A percentile compares a stretch with the other conserved stretches of the same genome.
These are phyloP conservation scores for Coemansia sp. DNA, from an alignment of 192 early-diverging fungal genomes.

Conservation along the genomic window DNA sequence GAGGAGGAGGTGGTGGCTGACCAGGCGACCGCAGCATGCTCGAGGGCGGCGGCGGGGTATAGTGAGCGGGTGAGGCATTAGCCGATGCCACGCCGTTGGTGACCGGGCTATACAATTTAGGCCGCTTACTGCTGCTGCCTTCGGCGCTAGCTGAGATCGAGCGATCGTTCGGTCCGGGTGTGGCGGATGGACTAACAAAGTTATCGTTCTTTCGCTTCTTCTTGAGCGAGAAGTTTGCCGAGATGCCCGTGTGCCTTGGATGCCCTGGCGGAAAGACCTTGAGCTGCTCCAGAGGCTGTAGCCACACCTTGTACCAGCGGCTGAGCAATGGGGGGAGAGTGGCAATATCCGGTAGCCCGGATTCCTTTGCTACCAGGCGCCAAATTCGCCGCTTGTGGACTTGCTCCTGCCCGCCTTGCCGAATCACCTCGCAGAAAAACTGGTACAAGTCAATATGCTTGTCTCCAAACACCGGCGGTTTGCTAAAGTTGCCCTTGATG, in stretches of 20 bases:
- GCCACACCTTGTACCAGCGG: conserved; percentile 54
- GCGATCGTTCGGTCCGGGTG: conserved; percentile 39
- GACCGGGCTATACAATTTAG: conserved; percentile 28
- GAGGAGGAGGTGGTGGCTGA: conserved; percentile 14
- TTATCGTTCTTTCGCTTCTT: conserved; percentile 45
- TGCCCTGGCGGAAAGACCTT: conserved; percentile 50
- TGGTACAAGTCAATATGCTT: conserved; percentile 36
- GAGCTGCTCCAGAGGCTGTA: conserved; percentile 52
- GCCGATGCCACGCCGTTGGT: conserved; percentile 31
- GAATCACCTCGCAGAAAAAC: conserved; percentile 50
- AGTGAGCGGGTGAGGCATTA: conserved; percentile 28
- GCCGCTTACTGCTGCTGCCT: conserved; percentile 17
- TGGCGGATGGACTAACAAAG: conserved; percentile 38
- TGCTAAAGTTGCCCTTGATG: conserved; percentile 35
- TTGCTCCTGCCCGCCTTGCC: conserved; percentile 46
- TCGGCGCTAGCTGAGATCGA: conserved; percentile 32
- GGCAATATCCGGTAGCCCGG: conserved; percentile 40
- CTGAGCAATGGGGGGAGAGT: conserved; percentile 51
- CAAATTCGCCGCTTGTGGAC: conserved; percentile 47
- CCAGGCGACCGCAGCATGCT: conserved; percentile 8
- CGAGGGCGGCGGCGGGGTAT: conserved; percentile 19
- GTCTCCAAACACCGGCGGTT: conserved; percentile 45
- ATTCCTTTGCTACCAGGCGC: conserved; percentile 50
- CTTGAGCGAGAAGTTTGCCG: conserved; percentile 49
- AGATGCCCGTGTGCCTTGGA: conserved; percentile 43